Evolutionary conservation across 2,329 filamentous ascomycete species (phyloP), one percentile per base, ranked within the genome.

Genomic region (Cladosporium halotolerans): DNA sequence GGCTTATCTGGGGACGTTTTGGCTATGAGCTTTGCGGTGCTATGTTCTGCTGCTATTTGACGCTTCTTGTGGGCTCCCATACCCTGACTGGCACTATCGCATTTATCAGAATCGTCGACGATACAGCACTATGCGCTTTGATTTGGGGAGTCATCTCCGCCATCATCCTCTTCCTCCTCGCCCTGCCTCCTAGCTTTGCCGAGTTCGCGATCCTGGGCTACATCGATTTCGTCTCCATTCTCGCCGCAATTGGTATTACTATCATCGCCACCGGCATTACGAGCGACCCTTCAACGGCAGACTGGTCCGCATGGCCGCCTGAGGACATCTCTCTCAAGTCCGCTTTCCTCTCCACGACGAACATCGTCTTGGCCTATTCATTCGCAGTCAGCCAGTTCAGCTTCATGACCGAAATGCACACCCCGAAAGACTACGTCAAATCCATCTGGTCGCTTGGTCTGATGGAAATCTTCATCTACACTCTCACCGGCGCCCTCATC

Each of bases 301-400:
- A 65, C 32, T 71, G 68, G 68, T 60, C 59, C 31, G 57, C 63
- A 9, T 70, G 68, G 66, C 68, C 69, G 14, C 63, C 65, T 4
- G 55, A 58, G 14, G 64, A 63, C 43, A 66, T 66, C 4, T 64
- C 68, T 14, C 65, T 87, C 45, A 72, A 74, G 51, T 73, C 79
- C 42, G 82, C 74, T n/a, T 85, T 87, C 66, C 75, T 83, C 7
- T 78, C 81, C 18, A 77, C 85, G 45, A 79, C 77, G 63, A 88
- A 89, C 72, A 89, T 89, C 53, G 77, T 87, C 58, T 84, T 90
- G 60, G 85, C 86, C 53, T 76, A 75, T 63, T 72, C 70, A 34
- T 75, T 76, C 59, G 71, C 72, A 48, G 72, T 74, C 55, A 82
- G 81, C 57, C 87, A 86, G 71, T 86, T 87, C 70, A 78, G 75